Conservation (phyloP, 179 eudicot genomes). For the Carnegiea gigantea region DNA sequence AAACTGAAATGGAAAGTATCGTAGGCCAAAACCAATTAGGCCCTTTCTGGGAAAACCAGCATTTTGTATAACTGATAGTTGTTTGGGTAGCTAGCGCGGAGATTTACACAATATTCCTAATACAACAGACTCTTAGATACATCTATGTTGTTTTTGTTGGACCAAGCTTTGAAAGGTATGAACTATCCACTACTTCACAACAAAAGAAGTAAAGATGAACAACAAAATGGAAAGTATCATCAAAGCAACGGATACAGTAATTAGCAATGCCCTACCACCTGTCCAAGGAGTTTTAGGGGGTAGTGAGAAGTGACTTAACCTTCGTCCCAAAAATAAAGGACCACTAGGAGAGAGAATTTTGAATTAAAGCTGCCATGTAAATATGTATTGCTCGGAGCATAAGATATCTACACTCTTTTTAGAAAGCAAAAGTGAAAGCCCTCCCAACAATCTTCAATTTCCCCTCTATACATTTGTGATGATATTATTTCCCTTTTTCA, state of each 20-base stretch:
- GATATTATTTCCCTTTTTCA: not conserved
- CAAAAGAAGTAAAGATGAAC: not conserved
- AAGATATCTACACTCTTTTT: constrained; percentile 4
- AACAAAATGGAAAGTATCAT: not conserved
- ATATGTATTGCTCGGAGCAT: not conserved
- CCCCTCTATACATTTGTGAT: not conserved
- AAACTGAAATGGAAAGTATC: not conserved
- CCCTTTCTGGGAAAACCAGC: too few species aligned
- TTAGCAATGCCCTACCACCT: not conserved
- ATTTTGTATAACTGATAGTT: not conserved
- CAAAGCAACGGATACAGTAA: not conserved
- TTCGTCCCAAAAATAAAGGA: constrained; percentile 2
- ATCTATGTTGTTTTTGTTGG: not conserved
- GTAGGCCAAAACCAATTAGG: too few species aligned
- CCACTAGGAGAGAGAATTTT: not conserved
- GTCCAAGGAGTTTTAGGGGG: not conserved
- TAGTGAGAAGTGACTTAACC: not conserved
- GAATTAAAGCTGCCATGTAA: constrained; percentile 8
- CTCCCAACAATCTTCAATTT: not conserved
- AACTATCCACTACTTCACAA: too few species aligned
- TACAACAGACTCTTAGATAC: not conserved
- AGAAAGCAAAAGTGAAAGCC: constrained; percentile 24
- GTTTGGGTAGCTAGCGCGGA: not conserved
- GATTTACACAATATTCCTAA: not conserved
- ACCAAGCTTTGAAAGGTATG: not conserved